Conservation (phyloP, 306 rosid species). For the Cicer bijugum region DNA sequence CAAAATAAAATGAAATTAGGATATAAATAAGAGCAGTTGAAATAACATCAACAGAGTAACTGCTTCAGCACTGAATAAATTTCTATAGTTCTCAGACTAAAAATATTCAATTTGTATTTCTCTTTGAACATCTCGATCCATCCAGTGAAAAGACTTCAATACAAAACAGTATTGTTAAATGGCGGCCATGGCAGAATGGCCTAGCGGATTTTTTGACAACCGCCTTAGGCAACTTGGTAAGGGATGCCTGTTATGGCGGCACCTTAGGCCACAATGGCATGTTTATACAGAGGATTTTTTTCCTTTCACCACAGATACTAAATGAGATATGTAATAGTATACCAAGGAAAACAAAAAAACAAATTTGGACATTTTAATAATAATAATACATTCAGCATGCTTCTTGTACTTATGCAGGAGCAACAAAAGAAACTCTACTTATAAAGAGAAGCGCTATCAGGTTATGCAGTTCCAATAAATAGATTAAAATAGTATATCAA, state of each 20-base stretch:
- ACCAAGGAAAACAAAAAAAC: constrained; percentile 30
- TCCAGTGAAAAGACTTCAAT: neutral
- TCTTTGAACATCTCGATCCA: constrained; percentile 4
- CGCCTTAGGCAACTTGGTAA: too few species aligned
- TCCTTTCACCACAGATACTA: too few species aligned
- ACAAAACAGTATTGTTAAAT: neutral
- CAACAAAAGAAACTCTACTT: constrained; percentile 5
- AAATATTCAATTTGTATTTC: constrained; percentile 25
- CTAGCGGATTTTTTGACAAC: too few species aligned
- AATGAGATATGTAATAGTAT: neutral
- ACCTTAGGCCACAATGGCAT: too few species aligned
- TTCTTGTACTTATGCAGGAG: constrained; percentile 35
- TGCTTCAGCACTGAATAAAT: constrained; percentile 20
- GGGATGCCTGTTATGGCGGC: too few species aligned
- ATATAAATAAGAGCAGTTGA: constrained; percentile 10
- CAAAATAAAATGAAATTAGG: constrained; percentile 19
- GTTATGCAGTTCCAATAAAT: constrained; percentile 28
- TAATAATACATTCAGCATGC: constrained; percentile 27
- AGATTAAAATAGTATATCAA: constrained; percentile 32
- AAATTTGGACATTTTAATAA: constrained; percentile 9
- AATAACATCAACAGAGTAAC: constrained; percentile 18
- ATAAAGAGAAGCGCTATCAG: constrained; percentile 6
- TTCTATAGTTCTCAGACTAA: constrained; percentile 18
- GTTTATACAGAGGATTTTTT: too few species aligned
- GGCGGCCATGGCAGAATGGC: too few species aligned